Evolutionary conservation across 768 basidiomycete genomes (phyloP).

Genomic region (Boletus fagicola): DNA sequence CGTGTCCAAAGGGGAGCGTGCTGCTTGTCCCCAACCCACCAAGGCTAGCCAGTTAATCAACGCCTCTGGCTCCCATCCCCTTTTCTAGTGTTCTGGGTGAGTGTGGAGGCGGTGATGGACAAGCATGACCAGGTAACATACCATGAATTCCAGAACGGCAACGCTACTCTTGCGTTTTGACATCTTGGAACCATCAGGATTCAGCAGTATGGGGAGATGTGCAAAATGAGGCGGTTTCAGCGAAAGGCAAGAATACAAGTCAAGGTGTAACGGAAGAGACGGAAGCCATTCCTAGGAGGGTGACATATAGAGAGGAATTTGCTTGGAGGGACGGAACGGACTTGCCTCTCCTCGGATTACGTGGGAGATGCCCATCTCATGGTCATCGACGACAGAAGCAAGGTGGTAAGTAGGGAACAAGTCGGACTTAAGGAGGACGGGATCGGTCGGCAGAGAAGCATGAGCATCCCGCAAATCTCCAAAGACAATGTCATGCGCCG

Average conservation of each 20-base stretch:
- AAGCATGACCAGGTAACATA: constrained; percentile 32
- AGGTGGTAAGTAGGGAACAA: constrained; percentile 95
- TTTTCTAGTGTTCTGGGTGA: constrained; percentile 44
- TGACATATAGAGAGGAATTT: not conserved
- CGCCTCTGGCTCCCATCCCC: constrained; percentile 89
- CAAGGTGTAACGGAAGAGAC: constrained; percentile 87
- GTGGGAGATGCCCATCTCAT: constrained; percentile 94
- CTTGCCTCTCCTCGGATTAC: constrained; percentile 89
- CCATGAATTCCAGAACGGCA: constrained; percentile 82
- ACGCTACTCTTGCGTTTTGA: constrained; percentile 93
- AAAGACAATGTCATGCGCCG: constrained; percentile 71
- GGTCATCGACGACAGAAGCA: constrained; percentile 93
- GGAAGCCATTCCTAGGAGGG: constrained; percentile 86
- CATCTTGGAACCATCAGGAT: constrained; percentile 90
- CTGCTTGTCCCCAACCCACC: constrained; percentile 83
- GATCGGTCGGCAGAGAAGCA: constrained; percentile 81
- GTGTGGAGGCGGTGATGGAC: not conserved
- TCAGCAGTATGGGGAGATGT: constrained; percentile 88
- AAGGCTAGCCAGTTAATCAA: constrained; percentile 92
- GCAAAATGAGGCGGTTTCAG: constrained; percentile 78
- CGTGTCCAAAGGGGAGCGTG: constrained; percentile 31
- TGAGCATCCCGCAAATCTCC: constrained; percentile 71
- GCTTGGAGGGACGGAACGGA: not conserved
- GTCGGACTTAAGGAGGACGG: constrained; percentile 89
- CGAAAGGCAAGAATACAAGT: constrained; percentile 78